Evolutionary conservation across 2,329 filamentous ascomycete genomes (phyloP).

Genomic region (Penicillium polonicum): DNA sequence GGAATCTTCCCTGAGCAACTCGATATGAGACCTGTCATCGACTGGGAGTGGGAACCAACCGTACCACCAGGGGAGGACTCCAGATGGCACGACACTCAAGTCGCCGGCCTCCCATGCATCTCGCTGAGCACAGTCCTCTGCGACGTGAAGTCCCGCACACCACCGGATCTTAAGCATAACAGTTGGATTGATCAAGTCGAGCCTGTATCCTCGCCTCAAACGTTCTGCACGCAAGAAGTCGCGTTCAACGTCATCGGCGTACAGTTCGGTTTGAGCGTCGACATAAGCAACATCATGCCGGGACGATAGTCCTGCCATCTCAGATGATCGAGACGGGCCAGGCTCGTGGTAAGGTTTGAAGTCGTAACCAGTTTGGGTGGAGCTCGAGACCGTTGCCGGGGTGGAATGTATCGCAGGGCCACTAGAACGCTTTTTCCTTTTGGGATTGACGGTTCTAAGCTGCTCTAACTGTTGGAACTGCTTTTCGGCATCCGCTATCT

Average conservation of each 20-base stretch:
- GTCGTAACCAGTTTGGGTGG: conserved; percentile 35
- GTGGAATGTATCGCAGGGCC: conserved; percentile 55
- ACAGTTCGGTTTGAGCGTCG: neutral
- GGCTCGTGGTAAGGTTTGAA: conserved; percentile 34
- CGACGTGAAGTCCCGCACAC: neutral
- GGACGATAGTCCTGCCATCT: neutral
- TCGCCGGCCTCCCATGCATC: neutral
- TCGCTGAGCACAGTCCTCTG: neutral
- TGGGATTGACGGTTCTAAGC: conserved; percentile 43
- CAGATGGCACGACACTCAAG: conserved; percentile 1
- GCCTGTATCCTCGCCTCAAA: neutral
- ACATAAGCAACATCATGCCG: neutral
- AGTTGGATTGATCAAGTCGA: neutral
- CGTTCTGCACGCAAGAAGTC: neutral
- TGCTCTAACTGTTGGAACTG: conserved; percentile 62
- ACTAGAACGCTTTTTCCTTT: conserved; percentile 58
- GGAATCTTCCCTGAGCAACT: conserved; percentile 1
- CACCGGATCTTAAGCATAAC: neutral
- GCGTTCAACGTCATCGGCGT: neutral
- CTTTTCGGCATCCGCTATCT: conserved; percentile 62
- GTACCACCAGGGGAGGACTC: conserved; percentile 7
- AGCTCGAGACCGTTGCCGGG: conserved; percentile 37
- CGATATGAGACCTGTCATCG: conserved; percentile 4
- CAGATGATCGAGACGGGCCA: conserved; percentile 10
- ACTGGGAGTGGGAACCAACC: neutral